Percentiles rank a stretch among this genome's conserved stretches.
These are phyloP conservation scores for Pseudotsuga menziesii DNA, from an alignment of 75 land plant genomes.

Conservation along the genomic window DNA sequence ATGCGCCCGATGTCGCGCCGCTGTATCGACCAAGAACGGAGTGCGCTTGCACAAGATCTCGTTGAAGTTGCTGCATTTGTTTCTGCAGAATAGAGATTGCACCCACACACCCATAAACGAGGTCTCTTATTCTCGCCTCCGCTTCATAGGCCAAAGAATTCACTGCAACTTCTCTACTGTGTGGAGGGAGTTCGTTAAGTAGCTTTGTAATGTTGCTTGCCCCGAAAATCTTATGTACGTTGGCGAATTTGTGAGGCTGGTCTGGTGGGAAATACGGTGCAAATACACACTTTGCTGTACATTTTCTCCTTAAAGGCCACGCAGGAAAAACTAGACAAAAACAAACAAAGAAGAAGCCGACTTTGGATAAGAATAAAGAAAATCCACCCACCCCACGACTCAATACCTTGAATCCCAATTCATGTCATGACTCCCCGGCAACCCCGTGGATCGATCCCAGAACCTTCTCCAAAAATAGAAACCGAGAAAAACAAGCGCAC, in stretches of 20 bases:
- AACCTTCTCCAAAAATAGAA: too few species aligned
- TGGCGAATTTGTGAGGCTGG: constrained; percentile 55
- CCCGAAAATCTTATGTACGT: constrained; percentile 61
- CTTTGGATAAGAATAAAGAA: too few species aligned
- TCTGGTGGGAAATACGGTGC: constrained; percentile 64
- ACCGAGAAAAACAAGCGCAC: too few species aligned
- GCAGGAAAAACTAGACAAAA: constrained; percentile 23
- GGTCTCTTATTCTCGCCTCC: constrained; percentile 52
- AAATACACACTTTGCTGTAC: constrained; percentile 55
- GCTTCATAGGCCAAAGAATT: constrained; percentile 66
- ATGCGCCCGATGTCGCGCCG: constrained; percentile 8
- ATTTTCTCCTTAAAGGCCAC: constrained; percentile 51
- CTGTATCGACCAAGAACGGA: constrained; percentile 37
- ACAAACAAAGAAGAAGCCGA: too few species aligned
- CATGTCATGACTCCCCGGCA: too few species aligned
- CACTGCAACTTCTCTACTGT: constrained; percentile 54
- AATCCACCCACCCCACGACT: too few species aligned
- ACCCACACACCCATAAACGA: constrained; percentile 65
- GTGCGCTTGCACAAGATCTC: constrained; percentile 58
- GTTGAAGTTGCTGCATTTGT: constrained; percentile 47
- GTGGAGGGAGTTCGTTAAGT: constrained; percentile 51
- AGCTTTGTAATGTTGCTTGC: constrained; percentile 68
- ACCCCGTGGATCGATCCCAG: too few species aligned
- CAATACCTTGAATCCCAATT: too few species aligned
- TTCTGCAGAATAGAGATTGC: constrained; percentile 53